Conservation (phyloP, 148 eudicot genomes). For the Rhododendron molle region DNA sequence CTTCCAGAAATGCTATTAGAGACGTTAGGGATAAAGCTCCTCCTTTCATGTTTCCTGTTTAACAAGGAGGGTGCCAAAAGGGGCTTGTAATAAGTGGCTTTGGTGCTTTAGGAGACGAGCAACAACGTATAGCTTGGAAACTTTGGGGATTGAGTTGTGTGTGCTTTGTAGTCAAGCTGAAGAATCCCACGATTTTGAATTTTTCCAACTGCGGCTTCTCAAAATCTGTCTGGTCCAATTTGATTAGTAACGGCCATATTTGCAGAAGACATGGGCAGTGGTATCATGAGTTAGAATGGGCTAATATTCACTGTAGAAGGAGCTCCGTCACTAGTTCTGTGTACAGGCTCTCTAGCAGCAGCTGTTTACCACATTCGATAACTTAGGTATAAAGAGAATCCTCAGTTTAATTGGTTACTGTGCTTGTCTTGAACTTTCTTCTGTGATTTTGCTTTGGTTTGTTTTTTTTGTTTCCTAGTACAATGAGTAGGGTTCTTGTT, state of each 20-base stretch:
- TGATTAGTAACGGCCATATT: not conserved
- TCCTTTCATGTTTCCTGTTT: not conserved
- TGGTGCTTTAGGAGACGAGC: not conserved
- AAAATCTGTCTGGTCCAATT: not conserved
- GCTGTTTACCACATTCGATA: not conserved
- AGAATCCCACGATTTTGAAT: not conserved
- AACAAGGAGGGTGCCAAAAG: not conserved
- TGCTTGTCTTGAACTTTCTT: no score
- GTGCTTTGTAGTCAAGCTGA: not conserved
- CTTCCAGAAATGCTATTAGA: not conserved
- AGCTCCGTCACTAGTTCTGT: not conserved
- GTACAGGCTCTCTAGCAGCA: not conserved
- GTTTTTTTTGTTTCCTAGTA: no score
- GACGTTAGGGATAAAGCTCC: not conserved
- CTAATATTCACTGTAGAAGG: not conserved
- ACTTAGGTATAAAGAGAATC: not conserved
- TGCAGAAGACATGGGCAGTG: not conserved
- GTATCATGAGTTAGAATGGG: not conserved
- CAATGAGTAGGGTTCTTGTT: no score
- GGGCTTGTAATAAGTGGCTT: not conserved
- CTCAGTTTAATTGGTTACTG: not conserved
- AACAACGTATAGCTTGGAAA: not conserved
- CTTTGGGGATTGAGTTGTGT: not conserved
- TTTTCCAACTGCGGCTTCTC: not conserved
- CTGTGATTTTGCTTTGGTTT: no score